phyloP scores from a whole-genome alignment of 2,329 filamentous ascomycete genomes.

The Alternaria consortialis region DNA sequence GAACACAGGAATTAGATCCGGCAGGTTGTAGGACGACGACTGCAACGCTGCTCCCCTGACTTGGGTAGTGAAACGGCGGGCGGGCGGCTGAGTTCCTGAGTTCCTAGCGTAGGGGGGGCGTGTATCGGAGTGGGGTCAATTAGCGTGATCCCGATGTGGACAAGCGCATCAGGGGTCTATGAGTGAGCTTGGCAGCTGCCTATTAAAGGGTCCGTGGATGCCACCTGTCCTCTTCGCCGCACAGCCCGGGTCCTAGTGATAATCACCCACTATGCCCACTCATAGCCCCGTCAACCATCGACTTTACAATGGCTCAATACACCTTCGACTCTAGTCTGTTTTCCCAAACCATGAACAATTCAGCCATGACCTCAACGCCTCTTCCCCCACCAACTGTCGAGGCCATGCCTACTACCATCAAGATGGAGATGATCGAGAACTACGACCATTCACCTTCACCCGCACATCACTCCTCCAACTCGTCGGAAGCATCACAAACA shows the following conservation, averaged over 20 bases:
- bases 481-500: slow-evolving; percentile 30
- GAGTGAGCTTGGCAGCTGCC: slow-evolving; percentile 29
- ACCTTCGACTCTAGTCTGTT: slow-evolving; percentile 31
- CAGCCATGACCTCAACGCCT: slow-evolving; percentile 33
- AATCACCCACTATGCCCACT: slow-evolving; percentile 43
- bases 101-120: slow-evolving; percentile 27
- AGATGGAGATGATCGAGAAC: slow-evolving; percentile 53
- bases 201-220: slow-evolving; percentile 49
- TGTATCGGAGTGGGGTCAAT: slow-evolving; percentile 15
- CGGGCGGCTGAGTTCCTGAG: slow-evolving; percentile 32
- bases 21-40: slow-evolving; percentile 22
- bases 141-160: slow-evolving; percentile 15
- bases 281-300: slow-evolving; percentile 39
- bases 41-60: slow-evolving; percentile 27
- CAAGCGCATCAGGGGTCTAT: slow-evolving; percentile 30
- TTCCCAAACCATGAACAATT: slow-evolving; percentile 35
- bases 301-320: slow-evolving; percentile 39
- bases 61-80: slow-evolving; percentile 36
- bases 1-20: slow-evolving; percentile 14
- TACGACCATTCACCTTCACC: slow-evolving; percentile 35
- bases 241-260: slow-evolving; percentile 38
- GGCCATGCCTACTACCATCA: slow-evolving; percentile 48
- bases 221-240: slow-evolving; percentile 40
- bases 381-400: slow-evolving; percentile 36
- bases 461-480: slow-evolving; percentile 27